These are phyloP conservation scores for Phytophthora sp. DNA, from an alignment of 352 stramenopile genomes.

Conservation along the genomic window DNA sequence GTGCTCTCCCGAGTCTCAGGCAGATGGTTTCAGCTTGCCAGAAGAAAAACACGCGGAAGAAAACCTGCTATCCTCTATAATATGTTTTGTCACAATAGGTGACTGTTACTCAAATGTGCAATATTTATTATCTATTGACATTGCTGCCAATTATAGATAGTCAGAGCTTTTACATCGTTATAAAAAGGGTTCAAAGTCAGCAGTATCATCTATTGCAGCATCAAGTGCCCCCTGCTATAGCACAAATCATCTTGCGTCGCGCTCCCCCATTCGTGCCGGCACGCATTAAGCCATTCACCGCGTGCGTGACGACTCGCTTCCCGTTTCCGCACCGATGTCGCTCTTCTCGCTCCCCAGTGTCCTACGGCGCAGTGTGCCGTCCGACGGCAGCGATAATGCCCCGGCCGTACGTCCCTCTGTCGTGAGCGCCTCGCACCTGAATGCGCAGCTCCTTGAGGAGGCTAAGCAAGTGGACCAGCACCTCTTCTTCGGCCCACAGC, in stretches of 20 bases:
- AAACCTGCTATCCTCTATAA: slow-evolving; percentile 12
- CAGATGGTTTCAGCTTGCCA: slow-evolving; percentile 28
- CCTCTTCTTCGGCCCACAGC: slow-evolving; percentile 82
- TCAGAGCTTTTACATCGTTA: background rate
- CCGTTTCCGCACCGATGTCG: slow-evolving; percentile 49
- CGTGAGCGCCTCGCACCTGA: slow-evolving; percentile 68
- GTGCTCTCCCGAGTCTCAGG: no score
- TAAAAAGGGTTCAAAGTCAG: slow-evolving; percentile 2
- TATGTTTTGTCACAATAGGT: background rate
- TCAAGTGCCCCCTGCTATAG: slow-evolving; percentile 2
- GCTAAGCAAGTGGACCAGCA: slow-evolving; percentile 70
- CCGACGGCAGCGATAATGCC: slow-evolving; percentile 51
- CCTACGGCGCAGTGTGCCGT: slow-evolving; percentile 63
- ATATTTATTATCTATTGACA: background rate
- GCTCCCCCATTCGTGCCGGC: slow-evolving; percentile 20
- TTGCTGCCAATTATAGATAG: no score
- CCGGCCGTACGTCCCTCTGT: slow-evolving; percentile 65
- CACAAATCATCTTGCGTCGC: slow-evolving; percentile 27
- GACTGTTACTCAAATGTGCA: background rate
- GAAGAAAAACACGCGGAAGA: slow-evolving; percentile 27
- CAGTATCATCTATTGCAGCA: slow-evolving; percentile 4
- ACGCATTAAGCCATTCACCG: slow-evolving; percentile 41
- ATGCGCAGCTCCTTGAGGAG: slow-evolving; percentile 74
- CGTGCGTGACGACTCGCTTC: slow-evolving; percentile 24
- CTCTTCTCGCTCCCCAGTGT: slow-evolving; percentile 83